Evolutionary conservation across 2,329 filamentous ascomycete species (phyloP).

Genomic region (Ceratocystiopsis minuta): DNA sequence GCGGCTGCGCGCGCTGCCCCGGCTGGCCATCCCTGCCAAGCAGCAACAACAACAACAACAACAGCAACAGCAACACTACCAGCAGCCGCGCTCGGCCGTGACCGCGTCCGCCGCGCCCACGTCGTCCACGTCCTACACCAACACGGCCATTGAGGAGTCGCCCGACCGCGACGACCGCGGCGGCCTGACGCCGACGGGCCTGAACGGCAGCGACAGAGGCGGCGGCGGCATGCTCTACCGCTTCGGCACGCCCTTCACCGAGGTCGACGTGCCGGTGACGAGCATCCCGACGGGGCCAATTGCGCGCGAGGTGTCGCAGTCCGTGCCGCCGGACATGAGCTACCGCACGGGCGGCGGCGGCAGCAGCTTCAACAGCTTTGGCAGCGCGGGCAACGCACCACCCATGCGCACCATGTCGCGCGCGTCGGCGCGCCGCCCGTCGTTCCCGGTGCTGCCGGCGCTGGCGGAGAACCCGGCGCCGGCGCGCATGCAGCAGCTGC

Average conservation of each 20-base stretch:
- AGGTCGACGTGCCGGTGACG: slow-evolving; percentile 75
- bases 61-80: neutral
- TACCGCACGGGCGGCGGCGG: slow-evolving; percentile 31
- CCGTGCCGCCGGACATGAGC: slow-evolving; percentile 85
- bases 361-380: neutral
- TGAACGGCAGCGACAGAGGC: neutral
- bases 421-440: slow-evolving; percentile 44
- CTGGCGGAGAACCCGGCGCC: slow-evolving; percentile 45
- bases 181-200: slow-evolving; percentile 21
- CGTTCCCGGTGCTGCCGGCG: slow-evolving; percentile 49
- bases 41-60: neutral
- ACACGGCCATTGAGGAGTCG: slow-evolving; percentile 10
- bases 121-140: slow-evolving; percentile 7
- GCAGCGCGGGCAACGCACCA: slow-evolving; percentile 7
- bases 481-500: neutral
- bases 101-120: slow-evolving; percentile 3
- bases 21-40: slow-evolving; percentile 37
- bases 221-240: slow-evolving; percentile 39
- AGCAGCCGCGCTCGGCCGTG: slow-evolving; percentile 3
- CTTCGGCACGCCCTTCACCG: slow-evolving; percentile 73
- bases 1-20: slow-evolving; percentile 40
- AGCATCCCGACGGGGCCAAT: slow-evolving; percentile 53
- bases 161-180: slow-evolving; percentile 1
- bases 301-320: slow-evolving; percentile 66
- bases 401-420: slow-evolving; percentile 32